Percentiles rank a stretch among this genome's conserved stretches.
Evolutionary conservation across 179 eudicot genomes (phyloP).

Genomic region (Kewa caespitosa): DNA sequence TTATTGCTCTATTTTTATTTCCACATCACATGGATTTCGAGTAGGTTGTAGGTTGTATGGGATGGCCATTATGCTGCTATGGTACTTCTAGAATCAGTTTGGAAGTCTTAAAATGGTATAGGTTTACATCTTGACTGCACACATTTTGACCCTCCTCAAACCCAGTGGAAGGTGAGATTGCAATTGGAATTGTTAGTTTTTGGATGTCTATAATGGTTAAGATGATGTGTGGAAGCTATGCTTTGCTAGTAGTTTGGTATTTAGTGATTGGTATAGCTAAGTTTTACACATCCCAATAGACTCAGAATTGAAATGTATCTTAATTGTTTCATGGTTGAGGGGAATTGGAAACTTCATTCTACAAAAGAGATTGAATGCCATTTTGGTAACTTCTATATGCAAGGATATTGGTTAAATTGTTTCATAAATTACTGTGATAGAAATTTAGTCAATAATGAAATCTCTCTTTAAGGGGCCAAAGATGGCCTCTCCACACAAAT

Average conservation of each 20-base stretch:
- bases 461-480: not conserved
- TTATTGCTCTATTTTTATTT: not conserved
- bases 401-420: slow-evolving; percentile 3
- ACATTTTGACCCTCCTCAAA: no score
- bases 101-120: no score
- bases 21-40: no score
- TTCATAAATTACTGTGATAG: not conserved
- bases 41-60: not conserved
- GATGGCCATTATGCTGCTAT: slow-evolving; percentile 5
- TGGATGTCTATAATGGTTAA: no score
- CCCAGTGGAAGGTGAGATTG: no score
- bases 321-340: not conserved
- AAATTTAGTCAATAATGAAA: not conserved
- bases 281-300: not conserved
- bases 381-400: not conserved
- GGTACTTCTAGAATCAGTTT: not conserved
- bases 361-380: not conserved
- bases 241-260: no score
- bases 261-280: not conserved
- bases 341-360: not conserved
- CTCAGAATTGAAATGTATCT: not conserved
- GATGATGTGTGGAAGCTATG: not conserved
- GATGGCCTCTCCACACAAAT: no score
- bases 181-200: no score
- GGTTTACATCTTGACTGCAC: no score